Base-by-base conservation (phyloP, 148 eudicot genomes). In the Polygonum aviculare region DNA sequence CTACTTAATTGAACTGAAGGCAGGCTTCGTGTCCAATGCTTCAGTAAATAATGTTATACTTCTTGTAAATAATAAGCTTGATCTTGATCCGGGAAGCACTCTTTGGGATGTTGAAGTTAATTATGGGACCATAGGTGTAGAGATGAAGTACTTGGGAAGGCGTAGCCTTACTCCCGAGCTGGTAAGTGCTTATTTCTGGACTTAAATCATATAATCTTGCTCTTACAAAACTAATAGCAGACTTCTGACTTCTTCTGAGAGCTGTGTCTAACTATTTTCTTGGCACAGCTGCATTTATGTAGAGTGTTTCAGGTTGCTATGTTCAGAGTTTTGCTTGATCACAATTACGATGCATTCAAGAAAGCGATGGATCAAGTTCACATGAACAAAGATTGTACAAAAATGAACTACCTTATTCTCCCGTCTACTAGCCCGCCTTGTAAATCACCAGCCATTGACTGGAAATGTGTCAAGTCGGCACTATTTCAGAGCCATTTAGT, bases 371-470 rank as follows among this genome's bases (percentile, higher is more conserved):
- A 52, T 19, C 73, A 69, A 60, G 18, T n/a, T 40, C 76, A 75
- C 51, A 69, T 38, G 33, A 65, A 67, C 55, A 67, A 62, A 40
- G 81, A 80, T 75, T 35, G 55, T 49, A 18, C 82, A 39, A 47
- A 19, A 54, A 71, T 82, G 50, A 89, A 93, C 76, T 96, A 96
- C 84, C 90, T 96, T 74, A 73, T 91, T 75, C 88, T 96, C 47
- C 98, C 99, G 31, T 75, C 84, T 65, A 50, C 47, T 19, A 74
- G 82, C 73, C 59, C 81, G 7, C 41, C 54, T 69, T 51, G 47
- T 60, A 69, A 69, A 21, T 82, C 83, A 39, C 50, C 57, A 7
- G 47, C 5, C 47, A 79, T 91, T 33, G 90, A 96, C 79, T 91
- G 94, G 99, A 72, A 16, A 22, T 86, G 81, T 78, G 83, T 93